Evolutionary conservation across 352 stramenopile species (phyloP), one percentile per base, ranked within the genome.

Genomic region (Pythium aquatile): DNA sequence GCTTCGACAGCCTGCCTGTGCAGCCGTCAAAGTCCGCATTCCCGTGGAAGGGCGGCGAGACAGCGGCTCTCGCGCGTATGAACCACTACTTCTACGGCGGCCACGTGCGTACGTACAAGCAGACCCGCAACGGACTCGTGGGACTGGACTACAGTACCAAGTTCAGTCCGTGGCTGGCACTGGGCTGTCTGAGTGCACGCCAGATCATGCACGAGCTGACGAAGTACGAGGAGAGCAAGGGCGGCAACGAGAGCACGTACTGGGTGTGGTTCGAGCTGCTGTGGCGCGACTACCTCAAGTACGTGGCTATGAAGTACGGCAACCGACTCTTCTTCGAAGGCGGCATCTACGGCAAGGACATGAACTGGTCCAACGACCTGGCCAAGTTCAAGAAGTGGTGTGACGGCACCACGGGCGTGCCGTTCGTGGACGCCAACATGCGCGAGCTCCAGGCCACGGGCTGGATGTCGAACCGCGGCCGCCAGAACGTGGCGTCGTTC

Each of bases 401-500:
- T 29, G 58, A 65, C 33, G 58, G 58, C 58, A 65, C 30, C 16
- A 65, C 58, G 1, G 58, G 58, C 14, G 58, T 65, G 47, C 58
- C 58, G 24, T 65, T 65, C 29, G 58, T 65, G 17, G 58, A 65
- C 49, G 58, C 58, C 48, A 65, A 65, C 49, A 65, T 65, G 58
- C 47, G 58, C 35, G 58, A 65, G 35, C 58, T 65, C 24, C 33
- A 51, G 33, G 47, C 49, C 28, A 65, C 58, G 46, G 58, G 58
- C 48, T 65, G 58, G 58, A 65, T 65, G 58, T 58, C 48, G 33
- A 65, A 65, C 58, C 58, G 58, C 37, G 58, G 58, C 2, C 47
- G 58, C 8, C 58, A 65, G 49, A 65, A 65, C 49, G 58, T 65
- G 7, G 58, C 58, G 33, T 65, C 58, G n/a, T 65, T 65, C 14